phyloP scores from a whole-genome alignment of 129 eudicot genomes.

The Helichrysum umbraculigerum region DNA sequence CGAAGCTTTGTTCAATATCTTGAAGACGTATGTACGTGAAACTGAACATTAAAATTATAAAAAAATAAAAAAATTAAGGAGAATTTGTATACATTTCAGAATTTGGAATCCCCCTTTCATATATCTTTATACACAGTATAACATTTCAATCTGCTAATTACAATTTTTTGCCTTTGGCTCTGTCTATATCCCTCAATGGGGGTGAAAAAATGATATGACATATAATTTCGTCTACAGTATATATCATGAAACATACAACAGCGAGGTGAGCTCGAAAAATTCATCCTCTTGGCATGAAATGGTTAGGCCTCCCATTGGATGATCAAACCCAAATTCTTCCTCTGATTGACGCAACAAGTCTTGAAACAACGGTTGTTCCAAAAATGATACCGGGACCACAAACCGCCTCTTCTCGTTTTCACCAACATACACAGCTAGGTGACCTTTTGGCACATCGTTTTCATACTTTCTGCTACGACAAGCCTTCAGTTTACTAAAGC shows the following conservation, averaged over 20 bases:
- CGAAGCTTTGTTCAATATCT: too few species aligned
- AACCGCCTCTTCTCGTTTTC: conserved; percentile 18
- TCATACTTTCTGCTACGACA: background rate
- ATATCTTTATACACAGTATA: too few species aligned
- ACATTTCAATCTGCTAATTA: background rate
- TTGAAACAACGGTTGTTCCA: conserved; percentile 29
- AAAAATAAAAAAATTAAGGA: too few species aligned
- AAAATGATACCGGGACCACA: conserved; percentile 28
- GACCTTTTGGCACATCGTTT: conserved; percentile 23
- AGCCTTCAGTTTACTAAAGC: conserved; percentile 16
- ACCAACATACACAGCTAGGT: conserved; percentile 32
- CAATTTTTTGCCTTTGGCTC: too few species aligned
- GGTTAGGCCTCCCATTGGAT: conserved; percentile 32
- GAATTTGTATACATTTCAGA: too few species aligned
- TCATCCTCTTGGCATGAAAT: conserved; percentile 28
- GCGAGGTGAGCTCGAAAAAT: conserved; percentile 22
- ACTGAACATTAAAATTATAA: too few species aligned
- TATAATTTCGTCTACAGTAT: background rate
- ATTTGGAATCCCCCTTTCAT: too few species aligned
- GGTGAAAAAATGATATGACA: background rate
- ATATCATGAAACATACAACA: conserved; percentile 6
- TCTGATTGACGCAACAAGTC: conserved; percentile 24
- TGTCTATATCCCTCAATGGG: background rate
- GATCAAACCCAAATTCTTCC: conserved; percentile 27
- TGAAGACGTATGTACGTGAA: too few species aligned